Conservation (phyloP, 495 filamentous ascomycete genomes). For the Terfezia boudieri region DNA sequence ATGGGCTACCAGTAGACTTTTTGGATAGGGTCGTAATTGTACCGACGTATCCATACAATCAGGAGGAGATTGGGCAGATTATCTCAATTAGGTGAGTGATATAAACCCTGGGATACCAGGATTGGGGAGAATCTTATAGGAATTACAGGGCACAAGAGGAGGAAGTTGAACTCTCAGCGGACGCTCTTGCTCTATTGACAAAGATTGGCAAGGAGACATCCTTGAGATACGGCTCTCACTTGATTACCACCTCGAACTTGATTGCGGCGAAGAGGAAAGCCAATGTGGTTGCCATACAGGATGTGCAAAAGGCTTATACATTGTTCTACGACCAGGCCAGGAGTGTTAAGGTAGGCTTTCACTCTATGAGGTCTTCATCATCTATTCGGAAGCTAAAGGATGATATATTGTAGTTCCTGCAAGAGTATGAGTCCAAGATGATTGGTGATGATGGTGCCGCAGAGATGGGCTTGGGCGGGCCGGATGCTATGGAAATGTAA, state of each 20-base stretch:
- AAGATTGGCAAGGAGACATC: constrained; percentile 90
- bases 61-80: constrained; percentile 76
- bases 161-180: constrained; percentile 70
- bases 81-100: constrained; percentile 35
- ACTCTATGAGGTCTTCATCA: too few species aligned
- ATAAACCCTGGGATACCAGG: neutral
- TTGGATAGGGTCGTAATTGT: constrained; percentile 91
- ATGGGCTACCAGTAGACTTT: constrained; percentile 88
- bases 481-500: too few species aligned
- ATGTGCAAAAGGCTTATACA: constrained; percentile 79
- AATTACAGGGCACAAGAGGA: constrained; percentile 57
- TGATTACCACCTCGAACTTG: constrained; percentile 81
- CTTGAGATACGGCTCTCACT: constrained; percentile 78
- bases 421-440: constrained; percentile 73
- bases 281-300: constrained; percentile 56
- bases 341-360: constrained; percentile 31
- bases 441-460: constrained; percentile 72
- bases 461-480: constrained; percentile 25
- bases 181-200: constrained; percentile 75
- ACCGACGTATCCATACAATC: constrained; percentile 71
- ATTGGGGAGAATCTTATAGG: neutral
- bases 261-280: constrained; percentile 55
- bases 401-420: constrained; percentile 37
- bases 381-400: constrained; percentile 7
- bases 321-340: constrained; percentile 78